Base-by-base conservation (phyloP, 208 protist species). In the Leishmania guyanensis region DNA sequence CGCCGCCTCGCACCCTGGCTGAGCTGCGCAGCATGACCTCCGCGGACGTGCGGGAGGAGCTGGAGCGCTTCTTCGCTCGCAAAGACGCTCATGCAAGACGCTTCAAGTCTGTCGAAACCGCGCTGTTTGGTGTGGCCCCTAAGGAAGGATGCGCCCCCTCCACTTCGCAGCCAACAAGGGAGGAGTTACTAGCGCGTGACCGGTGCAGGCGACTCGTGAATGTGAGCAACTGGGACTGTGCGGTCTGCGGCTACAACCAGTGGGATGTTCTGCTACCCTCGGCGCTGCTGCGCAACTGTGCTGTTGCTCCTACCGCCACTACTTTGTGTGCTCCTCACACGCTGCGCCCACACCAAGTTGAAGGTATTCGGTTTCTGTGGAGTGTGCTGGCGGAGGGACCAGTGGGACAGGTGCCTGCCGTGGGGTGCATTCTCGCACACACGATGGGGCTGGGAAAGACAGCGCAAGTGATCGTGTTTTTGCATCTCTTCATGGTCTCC, bases 391-490 rank as follows among this genome's bases (percentile, higher is more conserved):
- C 84, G 12, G 92, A 97, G 50, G 89, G 89, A 3, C 93, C 94
- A 54, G 90, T 91, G 8, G 91, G 92, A 0, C 75, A 85, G 75
- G 94, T 97, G 43, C 94, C 93, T 2, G 86, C 93, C 6, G 91
- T 95, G 29, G 94, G 94, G 36, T 91, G 89, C 81, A 94, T 97
- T 65, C 86, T 97, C 8, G 91, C 94, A 0, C 94, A 97, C 87
- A 95, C 94, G 0, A 97, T 97, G 94, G 94, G 94, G 33, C 92
- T 97, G 10, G 94, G 94, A 43, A 97, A 97, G 79, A 97, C 94
- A 16, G 92, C 86, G 60, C 94, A 97, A 82, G 93, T 94, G 22
- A 82, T 97, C 16, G 75, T 95, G 39, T 97, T 97, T 56, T 65
- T 94, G 12, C 92, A 96, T 71, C 83, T 97, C n/a, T 94, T 93